These are phyloP conservation scores for Paramyrothecium sp. DNA, from an alignment of 2,329 filamentous ascomycete genomes.

Conservation along the genomic window DNA sequence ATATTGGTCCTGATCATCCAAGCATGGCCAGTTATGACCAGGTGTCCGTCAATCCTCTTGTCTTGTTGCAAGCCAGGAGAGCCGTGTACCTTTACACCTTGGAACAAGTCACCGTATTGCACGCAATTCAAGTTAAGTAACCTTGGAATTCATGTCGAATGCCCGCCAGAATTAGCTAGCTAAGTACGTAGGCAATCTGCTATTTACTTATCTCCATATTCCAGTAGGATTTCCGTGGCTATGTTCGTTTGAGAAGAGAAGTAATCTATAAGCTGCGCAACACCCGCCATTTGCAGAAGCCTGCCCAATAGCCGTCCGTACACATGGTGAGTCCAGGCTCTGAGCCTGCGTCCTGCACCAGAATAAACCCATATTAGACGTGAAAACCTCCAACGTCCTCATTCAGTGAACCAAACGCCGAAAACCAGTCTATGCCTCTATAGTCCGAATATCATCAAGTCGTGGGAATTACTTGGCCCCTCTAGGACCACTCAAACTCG, in stretches of 20 bases:
- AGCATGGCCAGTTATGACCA: no score
- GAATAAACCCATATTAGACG: not conserved
- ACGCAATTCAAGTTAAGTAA: no score
- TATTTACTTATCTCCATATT: not conserved
- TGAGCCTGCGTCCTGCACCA: not conserved
- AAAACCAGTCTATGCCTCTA: constrained; percentile 37
- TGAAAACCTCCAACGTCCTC: not conserved
- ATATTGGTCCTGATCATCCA: not conserved
- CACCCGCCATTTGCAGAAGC: not conserved
- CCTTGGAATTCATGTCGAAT: not conserved
- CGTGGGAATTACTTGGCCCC: constrained; percentile 25
- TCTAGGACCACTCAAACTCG: constrained; percentile 36
- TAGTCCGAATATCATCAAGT: constrained; percentile 36
- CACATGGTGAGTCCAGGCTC: not conserved
- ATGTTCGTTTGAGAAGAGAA: not conserved
- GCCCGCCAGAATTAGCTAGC: not conserved
- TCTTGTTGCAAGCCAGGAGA: no score
- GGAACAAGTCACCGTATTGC: no score
- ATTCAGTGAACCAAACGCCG: constrained; percentile 28
- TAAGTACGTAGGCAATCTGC: not conserved
- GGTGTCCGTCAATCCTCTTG: no score
- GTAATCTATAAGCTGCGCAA: not conserved
- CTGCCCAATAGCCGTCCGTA: not conserved
- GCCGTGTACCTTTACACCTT: no score
- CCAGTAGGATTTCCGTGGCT: not conserved